A percentile compares a stretch with the other conserved stretches of the same genome.
These are phyloP conservation scores for Oryza meridionalis DNA, from an alignment of 176 grass and related monocot genomes.

Conservation along the genomic window DNA sequence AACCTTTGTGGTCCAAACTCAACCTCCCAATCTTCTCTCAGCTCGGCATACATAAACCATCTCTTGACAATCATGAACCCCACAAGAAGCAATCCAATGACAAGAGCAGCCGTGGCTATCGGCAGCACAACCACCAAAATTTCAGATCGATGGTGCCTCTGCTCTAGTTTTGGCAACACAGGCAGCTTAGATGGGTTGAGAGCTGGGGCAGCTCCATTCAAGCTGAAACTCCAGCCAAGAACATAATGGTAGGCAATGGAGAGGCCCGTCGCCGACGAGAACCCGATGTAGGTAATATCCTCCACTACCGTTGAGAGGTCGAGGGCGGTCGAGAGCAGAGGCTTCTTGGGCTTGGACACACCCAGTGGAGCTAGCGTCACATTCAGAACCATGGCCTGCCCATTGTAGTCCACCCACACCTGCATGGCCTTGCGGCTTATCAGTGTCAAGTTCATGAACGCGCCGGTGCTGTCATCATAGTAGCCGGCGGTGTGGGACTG, in stretches of 20 bases:
- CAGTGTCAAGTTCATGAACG: no score
- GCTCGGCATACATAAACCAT: constrained; percentile 39
- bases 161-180: constrained; percentile 34
- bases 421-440: no score
- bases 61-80: constrained; percentile 31
- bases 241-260: constrained; percentile 45
- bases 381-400: background rate
- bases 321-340: no score
- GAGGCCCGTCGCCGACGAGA: constrained; percentile 58
- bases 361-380: constrained; percentile 47
- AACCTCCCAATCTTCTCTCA: constrained; percentile 64
- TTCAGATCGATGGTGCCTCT: background rate
- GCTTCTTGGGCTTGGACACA: constrained; percentile 18
- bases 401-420: no score
- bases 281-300: constrained; percentile 47
- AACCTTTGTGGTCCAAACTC: constrained; percentile 59
- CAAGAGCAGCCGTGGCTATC: constrained; percentile 19
- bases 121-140: constrained; percentile 29
- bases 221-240: constrained; percentile 58
- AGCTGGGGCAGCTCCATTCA: constrained; percentile 41
- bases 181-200: constrained; percentile 51
- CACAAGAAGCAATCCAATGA: background rate
- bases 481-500: no score
- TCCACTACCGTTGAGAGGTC: no score
- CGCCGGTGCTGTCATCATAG: no score